These are phyloP conservation scores for Neurospora sp. DNA, from an alignment of 495 filamentous ascomycete genomes.

Conservation along the genomic window DNA sequence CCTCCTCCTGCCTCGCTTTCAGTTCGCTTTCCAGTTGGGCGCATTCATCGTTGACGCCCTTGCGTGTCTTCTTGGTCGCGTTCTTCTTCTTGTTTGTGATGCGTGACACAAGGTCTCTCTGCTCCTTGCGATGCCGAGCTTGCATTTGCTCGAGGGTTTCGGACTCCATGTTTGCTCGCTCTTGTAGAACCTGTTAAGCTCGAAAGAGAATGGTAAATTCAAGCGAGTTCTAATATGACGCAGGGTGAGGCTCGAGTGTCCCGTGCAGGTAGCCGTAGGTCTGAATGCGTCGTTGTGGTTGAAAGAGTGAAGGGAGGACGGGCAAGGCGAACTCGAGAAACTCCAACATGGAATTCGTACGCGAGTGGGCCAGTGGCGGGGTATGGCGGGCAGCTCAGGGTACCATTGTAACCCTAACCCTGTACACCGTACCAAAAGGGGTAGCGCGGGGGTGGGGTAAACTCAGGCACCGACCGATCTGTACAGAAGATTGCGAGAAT, in stretches of 20 bases:
- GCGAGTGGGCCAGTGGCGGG: not conserved
- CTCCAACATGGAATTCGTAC: not conserved
- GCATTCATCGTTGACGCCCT: slow-evolving; percentile 78
- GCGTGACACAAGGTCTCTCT: slow-evolving; percentile 69
- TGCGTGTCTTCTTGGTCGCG: slow-evolving; percentile 91
- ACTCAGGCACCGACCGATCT: not conserved
- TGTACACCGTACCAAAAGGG: not conserved
- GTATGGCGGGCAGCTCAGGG: not conserved
- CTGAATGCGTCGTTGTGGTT: not conserved
- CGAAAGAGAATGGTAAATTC: not conserved
- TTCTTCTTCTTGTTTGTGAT: slow-evolving; percentile 93
- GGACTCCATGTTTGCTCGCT: slow-evolving; percentile 13
- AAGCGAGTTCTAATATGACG: not conserved
- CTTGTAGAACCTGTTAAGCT: not conserved
- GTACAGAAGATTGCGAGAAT: not conserved
- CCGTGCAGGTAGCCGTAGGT: not conserved
- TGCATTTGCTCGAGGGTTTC: slow-evolving; percentile 62
- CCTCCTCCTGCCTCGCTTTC: slow-evolving; percentile 54
- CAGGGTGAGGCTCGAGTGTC: not conserved
- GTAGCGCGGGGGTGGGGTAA: not conserved
- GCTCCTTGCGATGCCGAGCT: slow-evolving; percentile 77
- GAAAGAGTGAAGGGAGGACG: not conserved
- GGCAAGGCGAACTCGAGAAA: not conserved
- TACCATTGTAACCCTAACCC: not conserved
- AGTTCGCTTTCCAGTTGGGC: slow-evolving; percentile 59